These are phyloP conservation scores for Hypoxylon lenormandii DNA, from an alignment of 495 filamentous ascomycete genomes.

Conservation along the genomic window DNA sequence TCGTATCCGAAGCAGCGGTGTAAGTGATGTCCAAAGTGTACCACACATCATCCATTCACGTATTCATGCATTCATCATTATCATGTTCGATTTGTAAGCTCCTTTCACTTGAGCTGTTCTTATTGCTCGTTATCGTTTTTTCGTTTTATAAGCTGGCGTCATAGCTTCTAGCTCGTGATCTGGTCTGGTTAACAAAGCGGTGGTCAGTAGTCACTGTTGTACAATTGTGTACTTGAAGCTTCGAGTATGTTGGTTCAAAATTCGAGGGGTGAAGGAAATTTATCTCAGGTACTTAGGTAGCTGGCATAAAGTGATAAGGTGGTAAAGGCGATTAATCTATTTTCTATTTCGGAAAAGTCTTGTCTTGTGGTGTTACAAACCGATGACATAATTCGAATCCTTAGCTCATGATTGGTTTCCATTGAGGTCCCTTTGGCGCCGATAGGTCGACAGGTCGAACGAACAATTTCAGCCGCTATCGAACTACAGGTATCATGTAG, in stretches of 20 bases:
- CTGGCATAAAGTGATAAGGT: slow-evolving; percentile 24
- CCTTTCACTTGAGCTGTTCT: too few relatives aligned
- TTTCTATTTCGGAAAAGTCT: neutral
- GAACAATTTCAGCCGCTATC: slow-evolving; percentile 39
- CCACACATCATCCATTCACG: neutral
- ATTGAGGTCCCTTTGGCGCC: slow-evolving; percentile 17
- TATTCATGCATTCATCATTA: neutral
- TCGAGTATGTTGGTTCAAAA: slow-evolving; percentile 16
- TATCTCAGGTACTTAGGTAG: too few relatives aligned
- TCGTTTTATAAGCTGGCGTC: too few relatives aligned
- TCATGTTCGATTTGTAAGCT: too few relatives aligned
- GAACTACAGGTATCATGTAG: slow-evolving; percentile 3
- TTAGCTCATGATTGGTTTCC: slow-evolving; percentile 28
- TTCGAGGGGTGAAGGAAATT: slow-evolving; percentile 37
- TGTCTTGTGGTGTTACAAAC: slow-evolving; percentile 25
- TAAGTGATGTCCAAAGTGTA: neutral
- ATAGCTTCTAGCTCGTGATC: too few relatives aligned
- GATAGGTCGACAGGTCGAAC: too few relatives aligned
- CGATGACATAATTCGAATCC: slow-evolving; percentile 42
- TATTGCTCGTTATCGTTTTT: too few relatives aligned
- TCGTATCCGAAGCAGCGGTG: slow-evolving; percentile 37
- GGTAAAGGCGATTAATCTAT: neutral
- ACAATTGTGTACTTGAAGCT: slow-evolving; percentile 20
- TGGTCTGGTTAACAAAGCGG: slow-evolving; percentile 11
- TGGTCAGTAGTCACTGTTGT: slow-evolving; percentile 18